Evolutionary conservation across 108 stramenopile species (phyloP).

Genomic region (Nitzschia palea): DNA sequence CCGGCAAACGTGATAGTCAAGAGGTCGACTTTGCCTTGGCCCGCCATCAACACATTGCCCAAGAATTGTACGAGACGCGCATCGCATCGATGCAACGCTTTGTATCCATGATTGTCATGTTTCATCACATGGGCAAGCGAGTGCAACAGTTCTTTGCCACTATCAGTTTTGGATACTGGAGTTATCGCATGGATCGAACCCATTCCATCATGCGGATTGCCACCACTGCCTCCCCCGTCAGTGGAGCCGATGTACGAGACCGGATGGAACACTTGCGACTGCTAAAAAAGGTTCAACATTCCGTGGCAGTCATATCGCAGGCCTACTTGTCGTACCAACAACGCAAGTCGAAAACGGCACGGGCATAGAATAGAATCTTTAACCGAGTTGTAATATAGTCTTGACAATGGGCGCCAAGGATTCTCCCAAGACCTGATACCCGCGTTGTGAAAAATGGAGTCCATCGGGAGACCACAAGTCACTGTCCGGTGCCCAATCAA

Average conservation of each 20-base stretch:
- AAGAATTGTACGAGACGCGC: slow-evolving; percentile 76
- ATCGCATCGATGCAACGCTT: slow-evolving; percentile 79
- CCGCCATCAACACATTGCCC: slow-evolving; percentile 47
- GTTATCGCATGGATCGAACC: slow-evolving; percentile 66
- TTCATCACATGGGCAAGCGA: slow-evolving; percentile 75
- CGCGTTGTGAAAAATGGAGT: slow-evolving; percentile 61
- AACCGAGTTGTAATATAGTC: slow-evolving; percentile 16
- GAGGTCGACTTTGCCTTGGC: slow-evolving; percentile 48
- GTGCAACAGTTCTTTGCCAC: slow-evolving; percentile 60
- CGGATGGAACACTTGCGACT: slow-evolving; percentile 61
- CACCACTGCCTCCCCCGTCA: slow-evolving; percentile 70
- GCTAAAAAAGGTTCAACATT: slow-evolving; percentile 54
- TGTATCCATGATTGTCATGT: slow-evolving; percentile 81
- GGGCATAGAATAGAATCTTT: no score
- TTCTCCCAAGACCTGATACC: slow-evolving; percentile 57
- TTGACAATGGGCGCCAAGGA: slow-evolving; percentile 49
- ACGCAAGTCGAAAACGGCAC: no score
- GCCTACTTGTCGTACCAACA: slow-evolving; percentile 31
- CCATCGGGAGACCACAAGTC: slow-evolving; percentile 55
- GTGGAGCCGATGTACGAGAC: slow-evolving; percentile 67
- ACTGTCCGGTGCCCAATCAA: slow-evolving; percentile 33
- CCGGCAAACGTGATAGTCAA: slow-evolving; percentile 33
- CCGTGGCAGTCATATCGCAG: slow-evolving; percentile 54
- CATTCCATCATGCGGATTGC: slow-evolving; percentile 71
- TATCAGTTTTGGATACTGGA: slow-evolving; percentile 59